These are phyloP conservation scores for Neofusicoccum ribis DNA, from an alignment of 2,329 filamentous ascomycete species.

Conservation along the genomic window DNA sequence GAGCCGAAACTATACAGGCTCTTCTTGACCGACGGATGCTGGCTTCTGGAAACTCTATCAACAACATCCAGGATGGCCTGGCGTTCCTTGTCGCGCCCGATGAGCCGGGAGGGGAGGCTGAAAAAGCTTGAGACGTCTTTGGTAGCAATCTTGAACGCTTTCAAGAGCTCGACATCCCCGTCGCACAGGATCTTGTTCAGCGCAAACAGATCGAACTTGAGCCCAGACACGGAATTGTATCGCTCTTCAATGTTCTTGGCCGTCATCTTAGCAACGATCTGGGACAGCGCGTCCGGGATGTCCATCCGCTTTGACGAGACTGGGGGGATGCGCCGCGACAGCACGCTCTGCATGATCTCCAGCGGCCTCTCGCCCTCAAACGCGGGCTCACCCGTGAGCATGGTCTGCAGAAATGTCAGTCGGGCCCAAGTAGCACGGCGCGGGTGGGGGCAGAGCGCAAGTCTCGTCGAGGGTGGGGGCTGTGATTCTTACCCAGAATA, in stretches of 20 bases:
- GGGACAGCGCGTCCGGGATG: slow-evolving; percentile 77
- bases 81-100: slow-evolving; percentile 74
- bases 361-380: slow-evolving; percentile 79
- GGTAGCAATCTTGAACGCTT: slow-evolving; percentile 73
- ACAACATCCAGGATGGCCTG: slow-evolving; percentile 69
- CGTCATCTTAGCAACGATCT: slow-evolving; percentile 88
- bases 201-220: slow-evolving; percentile 76
- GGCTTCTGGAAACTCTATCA: slow-evolving; percentile 70
- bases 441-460: too few species aligned
- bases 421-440: too few species aligned
- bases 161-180: slow-evolving; percentile 70
- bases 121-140: slow-evolving; percentile 92
- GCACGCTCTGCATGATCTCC: slow-evolving; percentile 87
- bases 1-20: slow-evolving; percentile 53
- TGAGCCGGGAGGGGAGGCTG: slow-evolving; percentile 76
- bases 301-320: slow-evolving; percentile 78
- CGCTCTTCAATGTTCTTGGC: slow-evolving; percentile 83
- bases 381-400: slow-evolving; percentile 75
- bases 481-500: slow-evolving; percentile 70
- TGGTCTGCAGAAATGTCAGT: slow-evolving; percentile 26
- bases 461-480: too few species aligned
- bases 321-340: slow-evolving; percentile 74
- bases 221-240: slow-evolving; percentile 84
- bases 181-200: slow-evolving; percentile 74
- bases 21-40: slow-evolving; percentile 45